Conservation (phyloP, 345 rosid species). For the Cardamine chenopodiifolia region DNA sequence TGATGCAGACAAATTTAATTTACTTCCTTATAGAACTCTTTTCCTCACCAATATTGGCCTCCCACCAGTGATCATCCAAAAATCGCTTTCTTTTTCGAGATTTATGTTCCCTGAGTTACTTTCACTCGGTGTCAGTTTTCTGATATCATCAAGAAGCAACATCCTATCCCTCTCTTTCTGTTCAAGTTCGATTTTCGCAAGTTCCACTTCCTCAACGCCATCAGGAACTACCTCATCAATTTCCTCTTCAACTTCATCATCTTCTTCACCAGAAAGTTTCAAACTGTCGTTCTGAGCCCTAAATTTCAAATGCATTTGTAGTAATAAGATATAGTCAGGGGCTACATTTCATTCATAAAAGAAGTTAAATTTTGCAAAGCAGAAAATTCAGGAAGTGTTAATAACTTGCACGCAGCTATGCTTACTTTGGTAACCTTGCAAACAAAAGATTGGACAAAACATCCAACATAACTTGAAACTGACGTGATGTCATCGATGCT, state of each 20-base stretch:
- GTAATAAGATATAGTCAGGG: constrained; percentile 12
- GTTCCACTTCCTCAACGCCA: constrained; percentile 94
- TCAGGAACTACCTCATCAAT: constrained; percentile 96
- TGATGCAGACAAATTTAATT: background rate
- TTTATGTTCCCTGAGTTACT: constrained; percentile 59
- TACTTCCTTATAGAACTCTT: background rate
- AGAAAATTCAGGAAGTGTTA: background rate
- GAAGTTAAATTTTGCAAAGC: background rate
- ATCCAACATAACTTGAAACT: constrained; percentile 88
- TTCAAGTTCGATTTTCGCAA: constrained; percentile 82
- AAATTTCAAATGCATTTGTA: constrained; percentile 28
- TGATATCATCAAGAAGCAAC: constrained; percentile 69
- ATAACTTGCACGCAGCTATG: constrained; percentile 16
- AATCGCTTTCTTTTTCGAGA: constrained; percentile 44
- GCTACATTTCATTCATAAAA: constrained; percentile 4
- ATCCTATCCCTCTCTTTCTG: constrained; percentile 68
- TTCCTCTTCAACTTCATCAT: constrained; percentile 88
- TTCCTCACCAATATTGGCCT: constrained; percentile 47
- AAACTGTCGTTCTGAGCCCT: constrained; percentile 88
- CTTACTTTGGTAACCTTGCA: constrained; percentile 86
- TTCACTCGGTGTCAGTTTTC: constrained; percentile 58
- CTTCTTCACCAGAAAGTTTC: constrained; percentile 82
- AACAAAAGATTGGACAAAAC: constrained; percentile 89
- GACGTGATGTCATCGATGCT: constrained; percentile 92
- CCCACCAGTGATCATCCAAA: constrained; percentile 54